A percentile compares a stretch with the other conserved stretches of the same genome.
Evolutionary conservation across 352 stramenopile genomes (phyloP).

Genomic region (Phytophthora foliorum): DNA sequence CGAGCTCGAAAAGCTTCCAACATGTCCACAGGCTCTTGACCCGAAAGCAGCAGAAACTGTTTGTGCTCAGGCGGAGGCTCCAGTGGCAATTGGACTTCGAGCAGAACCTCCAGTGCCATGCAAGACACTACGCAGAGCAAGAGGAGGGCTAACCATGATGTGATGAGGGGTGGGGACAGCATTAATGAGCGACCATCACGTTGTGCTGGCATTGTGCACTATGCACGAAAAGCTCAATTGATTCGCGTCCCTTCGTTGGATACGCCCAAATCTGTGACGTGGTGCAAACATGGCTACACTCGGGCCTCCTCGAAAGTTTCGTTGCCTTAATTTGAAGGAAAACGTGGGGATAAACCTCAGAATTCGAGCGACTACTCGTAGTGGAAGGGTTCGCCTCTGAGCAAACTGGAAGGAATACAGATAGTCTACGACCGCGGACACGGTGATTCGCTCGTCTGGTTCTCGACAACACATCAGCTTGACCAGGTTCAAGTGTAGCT

Average conservation of each 20-base stretch:
- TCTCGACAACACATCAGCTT: neutral
- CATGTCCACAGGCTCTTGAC: constrained; percentile 62
- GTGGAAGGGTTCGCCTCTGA: neutral
- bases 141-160: constrained; percentile 21
- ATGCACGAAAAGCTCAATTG: constrained; percentile 17
- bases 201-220: constrained; percentile 9
- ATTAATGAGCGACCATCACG: constrained; percentile 5
- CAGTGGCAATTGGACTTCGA: constrained; percentile 37
- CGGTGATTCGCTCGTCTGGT: neutral
- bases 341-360: too few relatives aligned
- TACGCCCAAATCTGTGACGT: constrained; percentile 10
- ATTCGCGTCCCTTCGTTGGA: constrained; percentile 24
- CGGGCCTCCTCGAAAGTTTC: too few relatives aligned
- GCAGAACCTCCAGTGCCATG: constrained; percentile 32
- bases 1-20: constrained; percentile 59
- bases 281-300: constrained; percentile 20
- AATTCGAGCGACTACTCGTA: neutral
- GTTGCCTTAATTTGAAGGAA: too few relatives aligned
- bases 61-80: constrained; percentile 34
- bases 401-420: neutral
- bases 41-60: constrained; percentile 43
- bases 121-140: constrained; percentile 28
- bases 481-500: neutral
- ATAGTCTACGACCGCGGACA: neutral
- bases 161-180: neutral